Evolutionary conservation across 768 basidiomycete genomes (phyloP), one percentile per base, ranked within the genome.

Genomic region (Tulasnella sp.): DNA sequence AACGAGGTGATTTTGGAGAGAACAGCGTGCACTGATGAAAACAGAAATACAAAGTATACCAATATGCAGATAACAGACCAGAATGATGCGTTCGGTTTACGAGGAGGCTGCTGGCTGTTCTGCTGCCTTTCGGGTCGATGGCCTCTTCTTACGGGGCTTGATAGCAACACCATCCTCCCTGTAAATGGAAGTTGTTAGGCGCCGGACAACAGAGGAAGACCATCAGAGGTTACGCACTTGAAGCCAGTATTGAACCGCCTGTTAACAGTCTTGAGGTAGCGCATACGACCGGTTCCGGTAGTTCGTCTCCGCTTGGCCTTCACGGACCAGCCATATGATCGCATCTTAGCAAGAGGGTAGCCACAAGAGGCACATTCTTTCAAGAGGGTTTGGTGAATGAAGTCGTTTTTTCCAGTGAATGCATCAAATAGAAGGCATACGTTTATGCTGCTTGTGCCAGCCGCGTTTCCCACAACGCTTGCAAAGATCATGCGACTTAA

Each of bases 261-360:
- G 84, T 93, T 92, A 64, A 99, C 97, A 77, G 90, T 87, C 90
- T 96, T 98, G 87, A 99, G 90, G 91, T 96, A 92, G 81, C 89
- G 89, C 96, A 98, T 98, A 85, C 97, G 91, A 83, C 97, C 97
- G 83, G 97, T 97, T 81, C 98, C 98, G 81, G 98, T 98, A 74
- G 97, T 99, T 93, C 97, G 98, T 92, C 97, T 93, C 88, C 98
- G 93, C 92, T 99, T 98, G 78, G 98, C 98, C 91, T 99, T 99
- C 86, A 92, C 90, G 83, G 96, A 96, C 98, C 98, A 99, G 88
- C 98, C 94, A 88, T 92, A 99, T 84, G 95, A 96, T 85, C 97
- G 92, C 84, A 97, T 88, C 89, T 95, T 99, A 79, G 98, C 97
- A 79, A 96, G 88, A 72, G 98, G 98, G 89, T 96, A 99, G 80